phyloP scores from a whole-genome alignment of 2,329 filamentous ascomycete species.

The Periconia sp. region DNA sequence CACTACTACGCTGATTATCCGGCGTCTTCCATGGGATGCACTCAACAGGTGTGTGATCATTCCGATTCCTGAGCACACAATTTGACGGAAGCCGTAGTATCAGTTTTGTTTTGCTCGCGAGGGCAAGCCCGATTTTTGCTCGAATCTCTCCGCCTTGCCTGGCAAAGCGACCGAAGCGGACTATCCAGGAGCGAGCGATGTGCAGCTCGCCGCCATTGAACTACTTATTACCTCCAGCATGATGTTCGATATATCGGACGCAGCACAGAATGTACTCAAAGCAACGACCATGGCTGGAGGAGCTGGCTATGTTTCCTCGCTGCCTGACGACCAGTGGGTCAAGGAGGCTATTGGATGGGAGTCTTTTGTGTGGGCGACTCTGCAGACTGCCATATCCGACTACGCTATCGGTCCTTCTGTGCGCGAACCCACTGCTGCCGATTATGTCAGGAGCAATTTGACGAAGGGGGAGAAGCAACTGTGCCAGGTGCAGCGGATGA shows the following conservation, averaged over 20 bases:
- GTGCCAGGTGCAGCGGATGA: constrained; percentile 17
- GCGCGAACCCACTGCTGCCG: background rate
- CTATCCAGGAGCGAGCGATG: constrained; percentile 14
- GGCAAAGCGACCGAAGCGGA: constrained; percentile 1
- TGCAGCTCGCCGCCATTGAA: constrained; percentile 10
- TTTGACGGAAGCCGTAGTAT: background rate
- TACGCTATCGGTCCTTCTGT: constrained; percentile 3
- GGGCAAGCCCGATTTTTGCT: background rate
- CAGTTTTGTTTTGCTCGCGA: constrained; percentile 1
- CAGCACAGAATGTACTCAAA: too few species aligned
- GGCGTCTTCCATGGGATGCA: too few species aligned
- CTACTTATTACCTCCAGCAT: background rate
- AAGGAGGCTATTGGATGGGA: constrained; percentile 22
- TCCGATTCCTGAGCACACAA: too few species aligned
- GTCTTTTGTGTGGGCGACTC: constrained; percentile 11
- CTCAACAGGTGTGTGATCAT: too few species aligned
- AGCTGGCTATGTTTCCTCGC: background rate
- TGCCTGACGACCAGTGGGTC: constrained; percentile 22
- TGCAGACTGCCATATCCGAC: constrained; percentile 11
- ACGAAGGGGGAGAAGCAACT: constrained; percentile 15
- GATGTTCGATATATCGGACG: background rate
- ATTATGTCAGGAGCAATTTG: too few species aligned
- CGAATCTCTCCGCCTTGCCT: background rate
- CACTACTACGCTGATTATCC: too few species aligned
- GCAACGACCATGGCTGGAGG: too few species aligned